phyloP scores from a whole-genome alignment of 257 asterid species.

The Handroanthus guayacan region DNA sequence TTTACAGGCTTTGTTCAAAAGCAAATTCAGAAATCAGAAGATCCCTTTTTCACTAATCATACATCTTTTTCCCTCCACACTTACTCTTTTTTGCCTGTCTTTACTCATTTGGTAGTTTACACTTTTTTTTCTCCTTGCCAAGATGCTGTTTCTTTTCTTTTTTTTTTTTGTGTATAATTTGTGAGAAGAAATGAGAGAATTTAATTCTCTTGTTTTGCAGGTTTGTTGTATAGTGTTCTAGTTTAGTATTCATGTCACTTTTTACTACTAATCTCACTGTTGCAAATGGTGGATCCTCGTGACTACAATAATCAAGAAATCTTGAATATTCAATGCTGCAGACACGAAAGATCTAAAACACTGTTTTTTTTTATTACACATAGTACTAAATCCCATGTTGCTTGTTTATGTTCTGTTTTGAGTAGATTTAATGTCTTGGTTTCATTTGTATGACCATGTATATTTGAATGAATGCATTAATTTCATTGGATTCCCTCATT shows the following conservation, averaged over 20 bases:
- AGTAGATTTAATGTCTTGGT: conserved; percentile 14
- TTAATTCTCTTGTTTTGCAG: conserved; percentile 13
- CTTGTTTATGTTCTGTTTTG: conserved; percentile 6
- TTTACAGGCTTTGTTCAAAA: conserved; percentile 42
- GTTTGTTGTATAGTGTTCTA: conserved; percentile 18
- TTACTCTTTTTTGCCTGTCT: conserved; percentile 27
- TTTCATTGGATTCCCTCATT: conserved; percentile 53
- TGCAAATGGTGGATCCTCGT: no score
- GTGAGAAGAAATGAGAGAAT: neutral
- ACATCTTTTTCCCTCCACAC: conserved; percentile 32
- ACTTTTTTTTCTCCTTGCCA: conserved; percentile 26
- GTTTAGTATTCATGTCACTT: conserved; percentile 19
- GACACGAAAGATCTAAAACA: neutral
- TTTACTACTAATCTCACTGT: neutral
- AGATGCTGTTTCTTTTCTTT: conserved; percentile 21
- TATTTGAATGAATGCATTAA: conserved; percentile 31
- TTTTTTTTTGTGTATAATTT: neutral
- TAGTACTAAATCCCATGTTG: conserved; percentile 7
- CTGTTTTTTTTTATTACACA: conserved; percentile 19
- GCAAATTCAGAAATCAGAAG: conserved; percentile 36
- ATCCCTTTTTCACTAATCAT: conserved; percentile 17
- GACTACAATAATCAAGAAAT: neutral
- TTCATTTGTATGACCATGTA: neutral
- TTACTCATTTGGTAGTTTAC: conserved; percentile 34
- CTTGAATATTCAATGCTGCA: conserved; percentile 19